Conservation (phyloP, 2,329 filamentous ascomycete species). For the Aspergillus phoenicis region DNA sequence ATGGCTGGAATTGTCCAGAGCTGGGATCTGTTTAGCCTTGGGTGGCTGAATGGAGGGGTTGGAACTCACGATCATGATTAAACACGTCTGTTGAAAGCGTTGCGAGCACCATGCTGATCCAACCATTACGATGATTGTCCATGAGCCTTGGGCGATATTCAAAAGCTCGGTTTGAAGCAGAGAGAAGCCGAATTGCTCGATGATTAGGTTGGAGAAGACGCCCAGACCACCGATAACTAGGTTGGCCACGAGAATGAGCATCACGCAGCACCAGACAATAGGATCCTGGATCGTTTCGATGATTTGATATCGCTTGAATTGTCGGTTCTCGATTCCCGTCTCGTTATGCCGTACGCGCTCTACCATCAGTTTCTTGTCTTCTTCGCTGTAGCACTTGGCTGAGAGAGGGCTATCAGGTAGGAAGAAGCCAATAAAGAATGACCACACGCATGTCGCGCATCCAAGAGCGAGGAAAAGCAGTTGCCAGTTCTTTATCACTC, state of each 20-base stretch:
- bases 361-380: conserved; percentile 62
- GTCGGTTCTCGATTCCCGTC: conserved; percentile 59
- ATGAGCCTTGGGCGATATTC: conserved; percentile 71
- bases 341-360: conserved; percentile 60
- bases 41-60: conserved; percentile 48
- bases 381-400: conserved; percentile 65
- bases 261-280: conserved; percentile 22
- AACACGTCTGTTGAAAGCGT: conserved; percentile 64
- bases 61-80: conserved; percentile 39
- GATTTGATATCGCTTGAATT: conserved; percentile 53
- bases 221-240: conserved; percentile 36
- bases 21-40: conserved; percentile 40
- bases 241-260: conserved; percentile 20
- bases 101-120: conserved; percentile 65
- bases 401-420: conserved; percentile 68
- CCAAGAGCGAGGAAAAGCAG: conserved; percentile 66
- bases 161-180: conserved; percentile 68
- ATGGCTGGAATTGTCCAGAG: conserved; percentile 62
- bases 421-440: conserved; percentile 57
- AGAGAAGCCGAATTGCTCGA: conserved; percentile 65
- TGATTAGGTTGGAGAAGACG: conserved; percentile 58
- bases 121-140: conserved; percentile 69
- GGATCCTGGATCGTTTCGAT: conserved; percentile 45
- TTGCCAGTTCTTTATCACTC: conserved; percentile 63
- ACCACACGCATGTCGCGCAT: conserved; percentile 41